Evolutionary conservation across 768 basidiomycete genomes (phyloP).

Genomic region (Phaeotremella skinneri): DNA sequence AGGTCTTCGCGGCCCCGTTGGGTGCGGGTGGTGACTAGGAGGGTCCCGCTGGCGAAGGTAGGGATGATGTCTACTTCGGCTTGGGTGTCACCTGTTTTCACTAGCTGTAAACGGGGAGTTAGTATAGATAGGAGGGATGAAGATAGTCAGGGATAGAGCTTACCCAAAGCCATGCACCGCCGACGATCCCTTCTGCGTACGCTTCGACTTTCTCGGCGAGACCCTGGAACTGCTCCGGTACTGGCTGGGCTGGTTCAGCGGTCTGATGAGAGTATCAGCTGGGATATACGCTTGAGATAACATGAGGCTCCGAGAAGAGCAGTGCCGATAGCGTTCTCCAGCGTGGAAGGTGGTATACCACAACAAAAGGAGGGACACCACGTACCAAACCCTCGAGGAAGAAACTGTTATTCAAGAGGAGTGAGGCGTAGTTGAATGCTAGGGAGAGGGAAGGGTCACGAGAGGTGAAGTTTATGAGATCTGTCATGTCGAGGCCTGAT

Average conservation of each 20-base stretch:
- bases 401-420: constrained; percentile 92
- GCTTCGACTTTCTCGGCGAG: constrained; percentile 43
- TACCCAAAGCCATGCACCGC: constrained; percentile 50
- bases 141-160: constrained; percentile 18
- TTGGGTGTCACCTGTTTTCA: constrained; percentile 59
- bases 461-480: constrained; percentile 62
- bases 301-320: not conserved
- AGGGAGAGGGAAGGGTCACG: constrained; percentile 61
- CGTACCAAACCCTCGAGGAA: constrained; percentile 84
- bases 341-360: too few species aligned
- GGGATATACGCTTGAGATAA: not conserved
- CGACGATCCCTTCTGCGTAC: constrained; percentile 48
- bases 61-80: constrained; percentile 71
- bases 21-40: constrained; percentile 61
- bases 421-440: constrained; percentile 85
- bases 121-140: too few species aligned
- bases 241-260: constrained; percentile 22
- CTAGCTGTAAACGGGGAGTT: constrained; percentile 62
- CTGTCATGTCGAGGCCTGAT: constrained; percentile 39
- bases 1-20: constrained; percentile 45
- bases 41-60: constrained; percentile 83
- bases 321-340: too few species aligned
- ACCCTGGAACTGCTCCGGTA: constrained; percentile 24
- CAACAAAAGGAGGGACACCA: too few species aligned
- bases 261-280: constrained; percentile 7